Evolutionary conservation across 305 asterid genomes (phyloP).

Genomic region (Petunia hybrid): DNA sequence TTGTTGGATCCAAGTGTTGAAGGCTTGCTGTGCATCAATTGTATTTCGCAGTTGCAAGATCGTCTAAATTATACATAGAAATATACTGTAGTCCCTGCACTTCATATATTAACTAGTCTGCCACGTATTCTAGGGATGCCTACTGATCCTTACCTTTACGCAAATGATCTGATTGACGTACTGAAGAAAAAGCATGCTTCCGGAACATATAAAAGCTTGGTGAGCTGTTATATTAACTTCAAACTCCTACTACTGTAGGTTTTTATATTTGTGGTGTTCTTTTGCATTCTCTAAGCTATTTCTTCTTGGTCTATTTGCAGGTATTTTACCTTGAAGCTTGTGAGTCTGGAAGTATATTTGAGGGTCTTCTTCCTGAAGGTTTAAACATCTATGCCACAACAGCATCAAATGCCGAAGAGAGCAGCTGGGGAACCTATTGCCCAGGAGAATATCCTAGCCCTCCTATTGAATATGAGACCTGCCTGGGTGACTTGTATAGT

Average conservation of each 20-base stretch:
- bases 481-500: slow-evolving; percentile 94
- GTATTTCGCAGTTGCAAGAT: background rate
- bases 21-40: background rate
- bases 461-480: slow-evolving; percentile 80
- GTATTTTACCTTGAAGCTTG: slow-evolving; percentile 97
- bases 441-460: slow-evolving; percentile 87
- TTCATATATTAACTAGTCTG: background rate
- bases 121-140: slow-evolving; percentile 74
- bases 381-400: slow-evolving; percentile 90
- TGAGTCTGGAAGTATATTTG: slow-evolving; percentile 94
- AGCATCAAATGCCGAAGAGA: slow-evolving; percentile 91
- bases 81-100: background rate
- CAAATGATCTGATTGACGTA: slow-evolving; percentile 62
- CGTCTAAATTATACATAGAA: background rate
- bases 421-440: slow-evolving; percentile 97
- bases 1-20: background rate
- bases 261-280: background rate
- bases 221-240: slow-evolving; percentile 39
- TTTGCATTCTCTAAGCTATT: slow-evolving; percentile 25
- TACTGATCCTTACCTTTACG: slow-evolving; percentile 69
- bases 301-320: slow-evolving; percentile 40
- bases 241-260: background rate
- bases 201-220: slow-evolving; percentile 90
- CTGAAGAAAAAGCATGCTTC: slow-evolving; percentile 84
- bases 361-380: slow-evolving; percentile 88